A percentile compares a stretch with the other conserved stretches of the same genome.
phyloP scores from a whole-genome alignment of 2,329 filamentous ascomycete species.

The Beauveria sp. region DNA sequence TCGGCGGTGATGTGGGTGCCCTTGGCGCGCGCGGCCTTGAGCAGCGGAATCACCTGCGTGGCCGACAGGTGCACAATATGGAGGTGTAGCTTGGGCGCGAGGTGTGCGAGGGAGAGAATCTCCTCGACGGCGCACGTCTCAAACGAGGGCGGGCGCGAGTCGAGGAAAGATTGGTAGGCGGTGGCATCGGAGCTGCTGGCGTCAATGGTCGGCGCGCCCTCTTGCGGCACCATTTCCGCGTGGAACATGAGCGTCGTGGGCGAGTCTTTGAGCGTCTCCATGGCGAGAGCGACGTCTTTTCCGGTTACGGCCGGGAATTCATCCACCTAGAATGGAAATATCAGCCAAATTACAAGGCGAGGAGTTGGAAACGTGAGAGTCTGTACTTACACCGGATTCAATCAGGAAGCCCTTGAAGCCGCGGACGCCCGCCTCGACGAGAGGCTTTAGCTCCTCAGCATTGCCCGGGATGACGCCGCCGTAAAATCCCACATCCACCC shows the following conservation, averaged over 20 bases:
- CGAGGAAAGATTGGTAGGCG: slow-evolving; percentile 82
- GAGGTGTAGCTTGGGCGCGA: slow-evolving; percentile 74
- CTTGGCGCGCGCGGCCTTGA: slow-evolving; percentile 61
- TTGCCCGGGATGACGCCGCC: slow-evolving; percentile 93
- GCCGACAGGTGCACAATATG: slow-evolving; percentile 93
- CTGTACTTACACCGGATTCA: slow-evolving; percentile 76
- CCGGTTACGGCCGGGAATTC: slow-evolving; percentile 91
- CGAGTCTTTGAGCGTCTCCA: slow-evolving; percentile 70
- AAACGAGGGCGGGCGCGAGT: slow-evolving; percentile 80
- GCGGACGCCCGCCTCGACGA: slow-evolving; percentile 79
- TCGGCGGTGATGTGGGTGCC: slow-evolving; percentile 87
- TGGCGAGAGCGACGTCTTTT: slow-evolving; percentile 68
- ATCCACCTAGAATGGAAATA: slow-evolving; percentile 55
- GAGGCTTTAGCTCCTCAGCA: slow-evolving; percentile 63
- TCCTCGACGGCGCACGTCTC: slow-evolving; percentile 87
- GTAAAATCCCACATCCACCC: slow-evolving; percentile 98
- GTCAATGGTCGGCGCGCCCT: slow-evolving; percentile 70
- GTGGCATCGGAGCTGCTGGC: slow-evolving; percentile 64
- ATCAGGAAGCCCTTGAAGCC: slow-evolving; percentile 98
- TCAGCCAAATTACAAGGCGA: slow-evolving; percentile 13
- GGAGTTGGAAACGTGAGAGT: background rate
- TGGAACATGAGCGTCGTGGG: slow-evolving; percentile 98
- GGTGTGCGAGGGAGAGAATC: slow-evolving; percentile 71
- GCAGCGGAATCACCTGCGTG: slow-evolving; percentile 76
- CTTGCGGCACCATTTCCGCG: slow-evolving; percentile 94